Conservation (phyloP, 2,329 filamentous ascomycete species). For the Metarhizium sp. region DNA sequence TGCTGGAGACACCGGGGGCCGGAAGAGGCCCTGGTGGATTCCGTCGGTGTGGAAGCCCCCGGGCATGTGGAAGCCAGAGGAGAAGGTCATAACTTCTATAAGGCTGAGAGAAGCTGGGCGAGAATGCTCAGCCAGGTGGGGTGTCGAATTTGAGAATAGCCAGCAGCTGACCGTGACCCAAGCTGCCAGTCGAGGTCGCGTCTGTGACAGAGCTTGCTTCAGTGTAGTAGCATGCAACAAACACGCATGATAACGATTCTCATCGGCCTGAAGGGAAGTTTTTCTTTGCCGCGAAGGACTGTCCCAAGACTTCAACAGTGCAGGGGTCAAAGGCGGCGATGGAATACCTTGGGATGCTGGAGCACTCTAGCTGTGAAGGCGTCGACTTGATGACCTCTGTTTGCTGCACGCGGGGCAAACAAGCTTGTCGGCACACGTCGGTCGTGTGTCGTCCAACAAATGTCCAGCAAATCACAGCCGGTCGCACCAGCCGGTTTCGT, state of each 20-base stretch:
- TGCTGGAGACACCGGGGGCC: constrained; percentile 33
- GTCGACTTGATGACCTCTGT: neutral
- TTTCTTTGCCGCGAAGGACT: neutral
- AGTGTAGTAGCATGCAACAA: neutral
- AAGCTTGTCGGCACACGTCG: neutral
- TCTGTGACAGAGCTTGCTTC: neutral
- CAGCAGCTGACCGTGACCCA: neutral
- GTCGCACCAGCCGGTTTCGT: neutral
- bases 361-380: neutral
- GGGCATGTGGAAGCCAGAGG: constrained; percentile 24
- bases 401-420: neutral
- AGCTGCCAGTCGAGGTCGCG: neutral
- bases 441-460: neutral
- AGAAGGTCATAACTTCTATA: neutral
- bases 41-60: constrained; percentile 25
- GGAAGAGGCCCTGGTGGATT: constrained; percentile 37
- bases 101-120: neutral
- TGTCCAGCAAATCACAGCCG: neutral
- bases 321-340: neutral
- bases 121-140: neutral
- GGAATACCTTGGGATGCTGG: neutral
- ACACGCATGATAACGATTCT: neutral
- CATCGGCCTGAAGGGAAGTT: neutral
- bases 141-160: neutral
- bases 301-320: too few species aligned